A percentile compares a stretch with the other conserved stretches of the same genome.
Evolutionary conservation across 768 basidiomycete genomes (phyloP).

Genomic region (Trametes cinnabarina): DNA sequence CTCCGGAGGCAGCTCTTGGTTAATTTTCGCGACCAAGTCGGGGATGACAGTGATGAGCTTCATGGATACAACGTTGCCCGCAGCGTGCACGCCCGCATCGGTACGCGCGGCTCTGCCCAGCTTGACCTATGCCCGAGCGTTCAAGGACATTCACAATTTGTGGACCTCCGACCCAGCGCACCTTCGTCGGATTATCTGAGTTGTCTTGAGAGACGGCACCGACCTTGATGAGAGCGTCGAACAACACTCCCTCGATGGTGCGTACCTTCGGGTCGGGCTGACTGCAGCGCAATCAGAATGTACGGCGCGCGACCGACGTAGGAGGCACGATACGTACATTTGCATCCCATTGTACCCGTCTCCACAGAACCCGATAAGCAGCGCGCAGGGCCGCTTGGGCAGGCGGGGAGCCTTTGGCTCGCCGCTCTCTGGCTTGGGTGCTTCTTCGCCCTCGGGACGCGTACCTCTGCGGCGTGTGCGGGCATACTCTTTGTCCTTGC

Average conservation of each 20-base stretch:
- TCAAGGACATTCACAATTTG: not conserved
- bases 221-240: slow-evolving; percentile 81
- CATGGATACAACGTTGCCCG: slow-evolving; percentile 88
- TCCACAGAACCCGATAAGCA: slow-evolving; percentile 90
- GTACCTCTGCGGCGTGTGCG: slow-evolving; percentile 23
- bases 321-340: slow-evolving; percentile 59
- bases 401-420: slow-evolving; percentile 51
- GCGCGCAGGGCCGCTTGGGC: slow-evolving; percentile 82
- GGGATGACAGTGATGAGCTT: slow-evolving; percentile 84
- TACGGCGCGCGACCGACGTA: not conserved
- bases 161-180: slow-evolving; percentile 27
- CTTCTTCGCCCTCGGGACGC: slow-evolving; percentile 15
- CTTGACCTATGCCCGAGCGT: slow-evolving; percentile 53
- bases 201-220: slow-evolving; percentile 97
- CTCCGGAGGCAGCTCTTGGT: slow-evolving; percentile 84
- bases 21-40: slow-evolving; percentile 71
- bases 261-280: slow-evolving; percentile 56
- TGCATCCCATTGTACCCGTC: slow-evolving; percentile 95
- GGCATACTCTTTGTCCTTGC: slow-evolving; percentile 11
- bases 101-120: slow-evolving; percentile 90
- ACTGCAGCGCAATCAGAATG: slow-evolving; percentile 34
- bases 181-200: slow-evolving; percentile 86
- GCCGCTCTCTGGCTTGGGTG: slow-evolving; percentile 6
- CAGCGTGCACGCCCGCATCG: slow-evolving; percentile 96
- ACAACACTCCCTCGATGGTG: slow-evolving; percentile 90